Conservation (phyloP, 176 grass and related monocot species). For the Metroxylon sagu region DNA sequence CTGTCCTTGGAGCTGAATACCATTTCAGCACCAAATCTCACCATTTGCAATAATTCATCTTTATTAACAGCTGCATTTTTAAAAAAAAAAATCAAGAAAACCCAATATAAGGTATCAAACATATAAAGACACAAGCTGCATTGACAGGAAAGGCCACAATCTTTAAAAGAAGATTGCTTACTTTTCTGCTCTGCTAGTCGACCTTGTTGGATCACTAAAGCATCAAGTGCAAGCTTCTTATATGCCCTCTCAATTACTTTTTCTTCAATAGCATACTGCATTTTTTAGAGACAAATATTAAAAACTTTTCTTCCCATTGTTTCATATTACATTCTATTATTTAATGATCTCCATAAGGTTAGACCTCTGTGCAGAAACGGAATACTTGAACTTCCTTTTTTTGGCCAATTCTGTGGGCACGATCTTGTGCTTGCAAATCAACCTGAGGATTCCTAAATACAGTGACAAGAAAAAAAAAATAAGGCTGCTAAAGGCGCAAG, state of each 20-base stretch:
- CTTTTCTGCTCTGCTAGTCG: constrained; percentile 92
- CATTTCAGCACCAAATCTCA: constrained; percentile 98
- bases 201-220: constrained; percentile 98
- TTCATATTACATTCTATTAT: background rate
- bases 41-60: constrained; percentile 97
- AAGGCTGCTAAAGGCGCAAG: background rate
- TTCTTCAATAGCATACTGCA: constrained; percentile 96
- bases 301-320: background rate
- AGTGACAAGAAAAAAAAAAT: constrained; percentile 1
- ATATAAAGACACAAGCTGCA: too few species aligned
- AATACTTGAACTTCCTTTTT: constrained; percentile 99
- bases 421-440: constrained; percentile 96
- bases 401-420: constrained; percentile 96
- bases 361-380: constrained; percentile 96
- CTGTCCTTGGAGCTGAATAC: constrained; percentile 98
- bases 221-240: constrained; percentile 98
- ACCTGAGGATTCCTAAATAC: constrained; percentile 90
- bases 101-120: too few species aligned
- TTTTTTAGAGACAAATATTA: background rate
- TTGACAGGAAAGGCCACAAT: too few species aligned
- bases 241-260: constrained; percentile 98
- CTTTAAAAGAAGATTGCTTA: constrained; percentile 5
- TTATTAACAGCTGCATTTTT: constrained; percentile 82
- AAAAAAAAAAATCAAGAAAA: too few species aligned
- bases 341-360: too few species aligned